A percentile compares a stretch with the other conserved stretches of the same genome.
These are phyloP conservation scores for Fimicolochytrium jonesii DNA, from an alignment of 192 early-diverging fungal species.

Conservation along the genomic window DNA sequence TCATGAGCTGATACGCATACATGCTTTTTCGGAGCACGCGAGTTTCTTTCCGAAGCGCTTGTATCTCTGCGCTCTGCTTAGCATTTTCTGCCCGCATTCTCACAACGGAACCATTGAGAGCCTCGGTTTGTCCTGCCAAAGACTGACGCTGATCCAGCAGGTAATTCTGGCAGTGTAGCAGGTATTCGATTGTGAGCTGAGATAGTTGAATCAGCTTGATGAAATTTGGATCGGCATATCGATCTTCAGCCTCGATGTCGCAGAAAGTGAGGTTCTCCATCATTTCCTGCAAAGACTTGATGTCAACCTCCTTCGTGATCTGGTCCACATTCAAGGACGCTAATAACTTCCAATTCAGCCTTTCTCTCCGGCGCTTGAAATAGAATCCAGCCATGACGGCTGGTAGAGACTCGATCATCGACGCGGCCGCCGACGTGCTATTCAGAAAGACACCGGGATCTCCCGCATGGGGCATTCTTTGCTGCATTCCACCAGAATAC, in stretches of 20 bases:
- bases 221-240: constrained; percentile 47
- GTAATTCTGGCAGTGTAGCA: constrained; percentile 44
- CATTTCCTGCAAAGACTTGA: constrained; percentile 43
- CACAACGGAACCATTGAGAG: constrained; percentile 5
- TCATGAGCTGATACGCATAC: constrained; percentile 52
- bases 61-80: constrained; percentile 33
- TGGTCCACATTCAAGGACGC: constrained; percentile 37
- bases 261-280: constrained; percentile 55
- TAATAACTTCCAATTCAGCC: constrained; percentile 49
- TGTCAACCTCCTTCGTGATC: constrained; percentile 44
- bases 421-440: too few species aligned
- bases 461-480: background rate
- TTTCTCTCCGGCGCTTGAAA: constrained; percentile 41
- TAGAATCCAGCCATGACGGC: constrained; percentile 27
- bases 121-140: constrained; percentile 23
- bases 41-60: constrained; percentile 38
- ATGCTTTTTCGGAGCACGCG: constrained; percentile 42
- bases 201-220: constrained; percentile 54
- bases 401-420: background rate
- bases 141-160: constrained; percentile 8
- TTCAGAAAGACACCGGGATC: background rate
- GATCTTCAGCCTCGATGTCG: constrained; percentile 49
- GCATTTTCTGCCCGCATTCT: constrained; percentile 9
- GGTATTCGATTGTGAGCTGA: constrained; percentile 55
- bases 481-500: background rate